These are phyloP conservation scores for Dendrobium officinale DNA, from an alignment of 106 monocot species.

Conservation along the genomic window DNA sequence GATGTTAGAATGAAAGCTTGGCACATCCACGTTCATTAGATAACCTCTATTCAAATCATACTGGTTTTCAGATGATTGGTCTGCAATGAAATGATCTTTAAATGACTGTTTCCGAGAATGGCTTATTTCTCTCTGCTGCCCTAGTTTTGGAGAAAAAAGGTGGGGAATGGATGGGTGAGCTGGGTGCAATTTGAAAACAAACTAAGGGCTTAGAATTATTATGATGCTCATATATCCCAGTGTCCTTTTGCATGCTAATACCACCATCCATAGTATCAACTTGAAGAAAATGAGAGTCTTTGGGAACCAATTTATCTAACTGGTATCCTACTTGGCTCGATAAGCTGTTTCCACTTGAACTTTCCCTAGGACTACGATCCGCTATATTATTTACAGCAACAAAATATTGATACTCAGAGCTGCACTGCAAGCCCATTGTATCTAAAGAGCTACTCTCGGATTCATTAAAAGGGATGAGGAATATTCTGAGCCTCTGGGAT, in stretches of 20 bases:
- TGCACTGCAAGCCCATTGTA: slow-evolving; percentile 25
- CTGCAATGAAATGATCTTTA: slow-evolving; percentile 28
- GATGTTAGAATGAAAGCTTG: slow-evolving; percentile 29
- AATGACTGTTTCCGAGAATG: slow-evolving; percentile 21
- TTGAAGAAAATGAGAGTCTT: slow-evolving; percentile 24
- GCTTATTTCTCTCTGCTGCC: slow-evolving; percentile 18
- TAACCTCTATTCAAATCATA: slow-evolving; percentile 16
- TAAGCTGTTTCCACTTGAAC: slow-evolving; percentile 49
- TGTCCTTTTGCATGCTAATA: slow-evolving; percentile 3
- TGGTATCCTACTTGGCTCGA: slow-evolving; percentile 37
- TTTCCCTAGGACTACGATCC: slow-evolving; percentile 42
- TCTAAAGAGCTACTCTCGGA: slow-evolving; percentile 42
- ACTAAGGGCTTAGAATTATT: background rate
- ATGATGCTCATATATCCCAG: slow-evolving; percentile 10
- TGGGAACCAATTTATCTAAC: slow-evolving; percentile 35
- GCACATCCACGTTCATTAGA: slow-evolving; percentile 5
- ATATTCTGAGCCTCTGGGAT: slow-evolving; percentile 60
- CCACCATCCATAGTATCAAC: slow-evolving; percentile 29
- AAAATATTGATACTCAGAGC: slow-evolving; percentile 63
- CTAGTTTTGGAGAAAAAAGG: slow-evolving; percentile 32
- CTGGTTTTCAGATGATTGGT: slow-evolving; percentile 23
- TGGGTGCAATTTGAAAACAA: no score
- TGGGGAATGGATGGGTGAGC: slow-evolving; percentile 22
- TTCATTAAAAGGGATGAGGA: slow-evolving; percentile 60
- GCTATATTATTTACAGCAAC: slow-evolving; percentile 78